Conservation (phyloP, 306 rosid species). For the Cicer bijugum region DNA sequence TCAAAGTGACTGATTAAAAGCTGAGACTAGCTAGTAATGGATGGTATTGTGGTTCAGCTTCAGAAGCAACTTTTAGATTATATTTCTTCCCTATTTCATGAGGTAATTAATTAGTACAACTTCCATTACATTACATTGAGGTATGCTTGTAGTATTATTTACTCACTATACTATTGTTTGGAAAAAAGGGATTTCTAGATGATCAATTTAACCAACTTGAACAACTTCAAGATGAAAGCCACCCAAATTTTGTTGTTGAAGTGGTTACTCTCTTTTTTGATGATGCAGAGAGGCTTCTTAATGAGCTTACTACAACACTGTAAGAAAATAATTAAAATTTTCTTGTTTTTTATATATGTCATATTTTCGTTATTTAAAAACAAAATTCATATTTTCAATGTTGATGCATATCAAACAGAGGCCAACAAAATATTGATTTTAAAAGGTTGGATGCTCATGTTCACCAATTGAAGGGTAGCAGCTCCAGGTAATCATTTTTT, state of each 20-base stretch:
- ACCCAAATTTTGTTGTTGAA: slow-evolving; percentile 81
- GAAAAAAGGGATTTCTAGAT: slow-evolving; percentile 66
- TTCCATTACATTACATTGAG: slow-evolving; percentile 12
- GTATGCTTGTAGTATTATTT: not conserved
- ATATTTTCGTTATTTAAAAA: too few relatives aligned
- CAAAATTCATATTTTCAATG: not conserved
- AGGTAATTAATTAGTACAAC: slow-evolving; percentile 55
- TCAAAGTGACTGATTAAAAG: slow-evolving; percentile 29
- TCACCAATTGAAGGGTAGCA: slow-evolving; percentile 94
- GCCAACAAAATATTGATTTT: slow-evolving; percentile 60
- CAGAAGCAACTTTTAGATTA: slow-evolving; percentile 63
- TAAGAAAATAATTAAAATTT: slow-evolving; percentile 36
- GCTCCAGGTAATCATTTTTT: slow-evolving; percentile 68
- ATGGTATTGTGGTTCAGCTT: slow-evolving; percentile 52
- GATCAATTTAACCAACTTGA: slow-evolving; percentile 78
- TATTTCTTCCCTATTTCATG: slow-evolving; percentile 64
- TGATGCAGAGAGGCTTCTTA: slow-evolving; percentile 71
- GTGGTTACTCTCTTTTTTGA: slow-evolving; percentile 79
- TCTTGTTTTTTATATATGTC: too few relatives aligned
- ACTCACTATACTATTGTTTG: not conserved
- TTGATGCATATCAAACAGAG: slow-evolving; percentile 48
- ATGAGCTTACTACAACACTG: slow-evolving; percentile 68
- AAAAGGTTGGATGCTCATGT: slow-evolving; percentile 71
- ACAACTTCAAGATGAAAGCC: slow-evolving; percentile 81
- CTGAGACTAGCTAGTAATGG: slow-evolving; percentile 51